Evolutionary conservation across 768 basidiomycete species (phyloP).

Genomic region (Psilocybe azurescens): DNA sequence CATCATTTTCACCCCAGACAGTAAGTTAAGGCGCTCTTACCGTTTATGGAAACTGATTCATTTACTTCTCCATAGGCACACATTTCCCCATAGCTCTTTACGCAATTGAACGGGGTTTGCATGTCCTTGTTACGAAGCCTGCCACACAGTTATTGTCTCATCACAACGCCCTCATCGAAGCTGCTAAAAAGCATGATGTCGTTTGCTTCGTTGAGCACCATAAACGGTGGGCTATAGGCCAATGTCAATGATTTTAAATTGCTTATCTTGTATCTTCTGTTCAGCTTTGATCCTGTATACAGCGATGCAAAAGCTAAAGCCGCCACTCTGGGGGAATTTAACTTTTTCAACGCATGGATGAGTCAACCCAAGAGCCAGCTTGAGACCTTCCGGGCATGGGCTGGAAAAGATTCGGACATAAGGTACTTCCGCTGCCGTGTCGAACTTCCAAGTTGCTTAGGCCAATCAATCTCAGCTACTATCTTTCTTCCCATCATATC

Average conservation of each 20-base stretch:
- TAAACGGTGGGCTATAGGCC: constrained; percentile 60
- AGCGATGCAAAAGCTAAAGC: constrained; percentile 87
- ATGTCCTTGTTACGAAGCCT: constrained; percentile 93
- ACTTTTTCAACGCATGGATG: constrained; percentile 98
- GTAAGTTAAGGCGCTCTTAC: constrained; percentile 43
- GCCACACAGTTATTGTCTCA: constrained; percentile 86
- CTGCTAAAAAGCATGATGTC: constrained; percentile 80
- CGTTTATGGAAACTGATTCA: neutral
- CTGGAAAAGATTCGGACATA: constrained; percentile 93
- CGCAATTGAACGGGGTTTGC: constrained; percentile 84
- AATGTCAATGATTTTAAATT: neutral
- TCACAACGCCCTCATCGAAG: constrained; percentile 77
- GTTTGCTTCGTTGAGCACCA: constrained; percentile 96
- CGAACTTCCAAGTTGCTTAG: constrained; percentile 12
- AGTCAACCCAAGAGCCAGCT: constrained; percentile 95
- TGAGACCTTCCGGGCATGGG: constrained; percentile 95
- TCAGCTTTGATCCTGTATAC: constrained; percentile 88
- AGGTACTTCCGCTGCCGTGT: constrained; percentile 46
- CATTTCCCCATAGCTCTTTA: constrained; percentile 87
- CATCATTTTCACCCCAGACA: constrained; percentile 92
- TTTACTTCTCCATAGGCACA: constrained; percentile 53
- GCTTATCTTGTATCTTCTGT: neutral
- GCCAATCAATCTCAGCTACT: constrained; percentile 60
- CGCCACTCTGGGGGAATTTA: constrained; percentile 83
- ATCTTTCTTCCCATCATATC: constrained; percentile 94